These are phyloP conservation scores for Populus hybrid DNA, from an alignment of 441 rosid species.

Conservation along the genomic window DNA sequence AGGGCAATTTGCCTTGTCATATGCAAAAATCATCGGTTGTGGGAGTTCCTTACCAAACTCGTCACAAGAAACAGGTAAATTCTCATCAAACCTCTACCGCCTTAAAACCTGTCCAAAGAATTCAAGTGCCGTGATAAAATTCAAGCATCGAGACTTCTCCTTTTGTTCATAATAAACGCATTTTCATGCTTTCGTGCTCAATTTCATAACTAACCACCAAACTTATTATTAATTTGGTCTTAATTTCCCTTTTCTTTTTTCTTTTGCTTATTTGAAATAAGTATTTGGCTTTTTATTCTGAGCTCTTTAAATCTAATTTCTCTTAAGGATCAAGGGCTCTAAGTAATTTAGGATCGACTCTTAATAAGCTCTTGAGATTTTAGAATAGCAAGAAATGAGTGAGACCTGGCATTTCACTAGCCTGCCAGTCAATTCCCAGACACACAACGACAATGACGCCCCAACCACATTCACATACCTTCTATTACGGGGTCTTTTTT, in stretches of 20 bases:
- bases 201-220: conserved; percentile 24
- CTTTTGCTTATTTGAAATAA: too few relatives aligned
- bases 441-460: background rate
- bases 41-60: conserved; percentile 75
- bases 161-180: background rate
- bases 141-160: background rate
- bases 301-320: background rate
- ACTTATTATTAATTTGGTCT: background rate
- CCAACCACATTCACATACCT: background rate
- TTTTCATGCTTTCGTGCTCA: background rate
- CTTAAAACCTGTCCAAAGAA: background rate
- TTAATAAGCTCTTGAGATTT: too few relatives aligned
- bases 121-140: background rate
- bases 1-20: conserved; percentile 76
- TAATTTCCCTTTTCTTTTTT: background rate
- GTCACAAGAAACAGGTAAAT: conserved; percentile 81
- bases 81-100: background rate
- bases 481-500: background rate
- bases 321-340: background rate
- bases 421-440: background rate
- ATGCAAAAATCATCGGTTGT: conserved; percentile 81
- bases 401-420: background rate
- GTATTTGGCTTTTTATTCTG: background rate
- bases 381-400: background rate
- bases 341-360: background rate